Evolutionary conservation across 768 basidiomycete genomes (phyloP).

Genomic region (Auricularia cornea): DNA sequence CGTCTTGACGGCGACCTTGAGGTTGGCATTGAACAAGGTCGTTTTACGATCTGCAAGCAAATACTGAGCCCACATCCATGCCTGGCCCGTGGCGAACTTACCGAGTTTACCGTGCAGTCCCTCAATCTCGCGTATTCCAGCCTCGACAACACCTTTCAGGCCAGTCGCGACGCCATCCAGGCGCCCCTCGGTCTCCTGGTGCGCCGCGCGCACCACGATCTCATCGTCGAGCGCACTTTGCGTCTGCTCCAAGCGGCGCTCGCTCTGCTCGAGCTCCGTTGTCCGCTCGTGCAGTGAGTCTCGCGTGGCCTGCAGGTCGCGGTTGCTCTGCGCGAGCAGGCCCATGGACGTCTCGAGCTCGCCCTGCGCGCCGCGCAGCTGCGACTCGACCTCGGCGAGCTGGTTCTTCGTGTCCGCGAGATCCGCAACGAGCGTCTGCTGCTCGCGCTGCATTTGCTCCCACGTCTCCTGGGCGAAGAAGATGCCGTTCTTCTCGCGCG

Average conservation of each 20-base stretch:
- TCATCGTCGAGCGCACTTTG: slow-evolving; percentile 70
- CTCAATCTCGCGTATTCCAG: slow-evolving; percentile 60
- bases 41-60: slow-evolving; percentile 59
- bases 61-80: background rate
- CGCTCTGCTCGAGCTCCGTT: slow-evolving; percentile 42
- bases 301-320: slow-evolving; percentile 60
- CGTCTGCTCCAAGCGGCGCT: slow-evolving; percentile 49
- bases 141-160: slow-evolving; percentile 55
- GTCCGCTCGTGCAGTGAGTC: slow-evolving; percentile 47
- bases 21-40: slow-evolving; percentile 52
- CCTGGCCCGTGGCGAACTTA: slow-evolving; percentile 25
- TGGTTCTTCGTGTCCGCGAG: slow-evolving; percentile 77
- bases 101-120: slow-evolving; percentile 79
- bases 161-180: slow-evolving; percentile 66
- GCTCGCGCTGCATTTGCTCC: slow-evolving; percentile 70
- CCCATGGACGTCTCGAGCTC: slow-evolving; percentile 89
- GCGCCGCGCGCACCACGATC: slow-evolving; percentile 63
- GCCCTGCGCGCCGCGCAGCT: slow-evolving; percentile 70
- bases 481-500: slow-evolving; percentile 93
- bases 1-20: slow-evolving; percentile 53
- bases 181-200: slow-evolving; percentile 61
- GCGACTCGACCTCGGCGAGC: slow-evolving; percentile 73
- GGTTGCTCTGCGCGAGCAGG: slow-evolving; percentile 63
- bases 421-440: slow-evolving; percentile 68
- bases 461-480: slow-evolving; percentile 89